phyloP scores from a whole-genome alignment of 768 basidiomycete genomes.

The Lepiota brunneoincarnata region DNA sequence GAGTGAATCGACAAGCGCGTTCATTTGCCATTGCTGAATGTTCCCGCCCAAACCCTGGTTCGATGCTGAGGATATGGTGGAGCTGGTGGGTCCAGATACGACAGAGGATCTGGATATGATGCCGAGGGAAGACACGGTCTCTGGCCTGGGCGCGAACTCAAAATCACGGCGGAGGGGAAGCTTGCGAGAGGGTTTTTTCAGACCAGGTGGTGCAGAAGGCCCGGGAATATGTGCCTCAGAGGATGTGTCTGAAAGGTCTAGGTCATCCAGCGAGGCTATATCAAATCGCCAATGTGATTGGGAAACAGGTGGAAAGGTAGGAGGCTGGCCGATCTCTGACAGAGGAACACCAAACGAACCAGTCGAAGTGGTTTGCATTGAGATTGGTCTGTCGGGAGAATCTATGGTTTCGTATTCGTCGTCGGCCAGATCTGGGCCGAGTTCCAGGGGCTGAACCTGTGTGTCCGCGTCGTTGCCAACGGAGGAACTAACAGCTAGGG shows the following conservation, averaged over 20 bases:
- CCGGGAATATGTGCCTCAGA: constrained; percentile 46
- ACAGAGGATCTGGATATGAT: constrained; percentile 62
- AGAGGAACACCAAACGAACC: constrained; percentile 50
- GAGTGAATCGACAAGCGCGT: constrained; percentile 70
- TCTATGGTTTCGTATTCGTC: neutral
- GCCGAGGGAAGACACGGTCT: constrained; percentile 79
- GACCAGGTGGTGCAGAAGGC: constrained; percentile 46
- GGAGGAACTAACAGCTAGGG: neutral
- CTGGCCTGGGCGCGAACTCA: constrained; percentile 67
- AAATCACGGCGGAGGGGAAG: constrained; percentile 78
- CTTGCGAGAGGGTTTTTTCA: constrained; percentile 52
- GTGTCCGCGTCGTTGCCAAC: neutral
- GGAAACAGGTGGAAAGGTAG: constrained; percentile 33
- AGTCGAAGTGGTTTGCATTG: constrained; percentile 32
- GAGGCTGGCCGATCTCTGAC: constrained; percentile 25
- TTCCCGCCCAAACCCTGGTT: constrained; percentile 39
- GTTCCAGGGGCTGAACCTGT: neutral
- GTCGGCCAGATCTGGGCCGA: neutral
- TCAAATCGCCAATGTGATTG: constrained; percentile 62
- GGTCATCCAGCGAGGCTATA: constrained; percentile 74
- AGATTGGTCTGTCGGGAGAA: constrained; percentile 5
- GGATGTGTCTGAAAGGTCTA: constrained; percentile 77
- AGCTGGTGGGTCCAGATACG: constrained; percentile 45
- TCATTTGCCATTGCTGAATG: constrained; percentile 83
- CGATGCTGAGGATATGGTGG: constrained; percentile 37